phyloP scores from a whole-genome alignment of 2,329 filamentous ascomycete genomes.

The Fusarium transvaalense region DNA sequence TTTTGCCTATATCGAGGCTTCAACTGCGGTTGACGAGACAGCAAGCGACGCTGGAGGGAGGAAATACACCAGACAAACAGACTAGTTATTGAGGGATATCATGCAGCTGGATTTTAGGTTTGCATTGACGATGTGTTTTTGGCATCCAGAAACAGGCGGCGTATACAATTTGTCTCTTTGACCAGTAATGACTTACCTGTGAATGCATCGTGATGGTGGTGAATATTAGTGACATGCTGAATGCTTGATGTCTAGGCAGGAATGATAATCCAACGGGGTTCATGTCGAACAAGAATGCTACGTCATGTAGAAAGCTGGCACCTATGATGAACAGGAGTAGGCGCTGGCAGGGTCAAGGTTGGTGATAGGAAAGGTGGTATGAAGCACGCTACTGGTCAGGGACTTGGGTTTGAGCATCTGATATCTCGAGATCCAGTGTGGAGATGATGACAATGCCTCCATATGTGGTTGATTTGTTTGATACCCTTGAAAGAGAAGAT shows the following conservation, averaged over 20 bases:
- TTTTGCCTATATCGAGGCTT: constrained; percentile 38
- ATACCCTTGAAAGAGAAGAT: neutral
- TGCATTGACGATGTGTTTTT: constrained; percentile 54
- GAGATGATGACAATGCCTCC: neutral
- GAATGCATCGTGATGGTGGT: neutral
- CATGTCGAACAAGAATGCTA: constrained; percentile 1
- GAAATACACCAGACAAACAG: constrained; percentile 55
- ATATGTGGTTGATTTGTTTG: neutral
- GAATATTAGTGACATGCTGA: neutral
- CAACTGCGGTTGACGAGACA: constrained; percentile 43
- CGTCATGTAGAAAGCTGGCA: constrained; percentile 21
- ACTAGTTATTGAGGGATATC: constrained; percentile 55
- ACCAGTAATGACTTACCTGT: neutral
- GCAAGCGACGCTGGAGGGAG: constrained; percentile 48
- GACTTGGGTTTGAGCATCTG: constrained; percentile 9
- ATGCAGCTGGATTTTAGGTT: constrained; percentile 56
- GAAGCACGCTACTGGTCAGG: constrained; percentile 26
- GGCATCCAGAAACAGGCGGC: constrained; percentile 50
- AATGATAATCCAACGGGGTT: neutral
- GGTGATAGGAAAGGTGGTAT: constrained; percentile 10
- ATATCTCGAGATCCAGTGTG: constrained; percentile 13
- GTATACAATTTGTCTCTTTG: constrained; percentile 50
- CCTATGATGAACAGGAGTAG: constrained; percentile 14
- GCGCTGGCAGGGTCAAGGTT: constrained; percentile 26
- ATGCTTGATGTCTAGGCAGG: neutral